Conservation (phyloP, 1,284 basidiomycete genomes). For the Athelia sp. region DNA sequence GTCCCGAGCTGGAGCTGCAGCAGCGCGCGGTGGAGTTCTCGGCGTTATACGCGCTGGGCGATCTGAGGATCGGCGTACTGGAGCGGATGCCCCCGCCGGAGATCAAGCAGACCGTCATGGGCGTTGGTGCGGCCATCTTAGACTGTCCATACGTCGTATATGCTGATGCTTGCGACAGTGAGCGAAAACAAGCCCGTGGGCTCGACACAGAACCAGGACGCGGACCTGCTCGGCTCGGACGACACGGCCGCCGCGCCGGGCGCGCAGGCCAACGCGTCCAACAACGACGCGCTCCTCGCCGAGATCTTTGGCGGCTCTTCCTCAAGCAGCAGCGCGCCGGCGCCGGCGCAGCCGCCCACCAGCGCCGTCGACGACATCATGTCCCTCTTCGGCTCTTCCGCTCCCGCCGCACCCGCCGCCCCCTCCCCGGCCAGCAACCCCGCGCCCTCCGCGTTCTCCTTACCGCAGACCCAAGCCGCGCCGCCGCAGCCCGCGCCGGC, state of each 20-base stretch:
- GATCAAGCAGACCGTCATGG: slow-evolving; percentile 90
- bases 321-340: slow-evolving; percentile 34
- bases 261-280: slow-evolving; percentile 42
- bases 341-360: slow-evolving; percentile 44
- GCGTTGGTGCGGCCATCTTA: slow-evolving; percentile 58
- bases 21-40: slow-evolving; percentile 96
- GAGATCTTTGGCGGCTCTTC: slow-evolving; percentile 83
- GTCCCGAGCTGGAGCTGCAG: slow-evolving; percentile 91
- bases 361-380: slow-evolving; percentile 87
- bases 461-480: slow-evolving; percentile 31
- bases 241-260: slow-evolving; percentile 37
- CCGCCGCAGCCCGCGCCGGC: slow-evolving; percentile 33
- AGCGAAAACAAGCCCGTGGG: slow-evolving; percentile 94
- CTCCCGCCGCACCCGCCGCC: slow-evolving; percentile 31
- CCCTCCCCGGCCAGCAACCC: slow-evolving; percentile 27
- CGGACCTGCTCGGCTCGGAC: slow-evolving; percentile 80
- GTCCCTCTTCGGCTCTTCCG: slow-evolving; percentile 71
- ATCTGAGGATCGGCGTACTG: slow-evolving; percentile 84
- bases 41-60: slow-evolving; percentile 71
- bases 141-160: slow-evolving; percentile 1
- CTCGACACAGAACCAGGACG: slow-evolving; percentile 78
- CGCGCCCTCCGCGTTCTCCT: slow-evolving; percentile 23
- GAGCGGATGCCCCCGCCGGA: slow-evolving; percentile 99
- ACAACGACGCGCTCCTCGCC: slow-evolving; percentile 84
- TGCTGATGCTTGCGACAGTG: slow-evolving; percentile 38